Conservation (phyloP, 805 yeast species). For the Yamadazyma philogaea region DNA sequence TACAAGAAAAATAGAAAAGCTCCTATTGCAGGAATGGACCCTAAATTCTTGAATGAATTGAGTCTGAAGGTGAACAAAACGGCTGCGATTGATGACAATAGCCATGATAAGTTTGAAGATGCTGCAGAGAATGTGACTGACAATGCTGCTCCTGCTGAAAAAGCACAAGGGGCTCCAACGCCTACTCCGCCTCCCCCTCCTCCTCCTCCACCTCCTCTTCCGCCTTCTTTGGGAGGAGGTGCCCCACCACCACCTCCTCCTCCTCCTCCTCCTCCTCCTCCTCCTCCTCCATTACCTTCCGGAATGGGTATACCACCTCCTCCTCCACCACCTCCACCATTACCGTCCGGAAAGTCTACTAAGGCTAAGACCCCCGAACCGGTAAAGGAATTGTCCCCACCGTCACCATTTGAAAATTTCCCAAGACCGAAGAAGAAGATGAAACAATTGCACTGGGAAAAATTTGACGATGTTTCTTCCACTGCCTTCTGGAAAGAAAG, state of each 20-base stretch:
- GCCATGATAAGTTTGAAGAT: constrained; percentile 16
- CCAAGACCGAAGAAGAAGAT: constrained; percentile 60
- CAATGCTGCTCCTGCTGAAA: background rate
- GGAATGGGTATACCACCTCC: constrained; percentile 23
- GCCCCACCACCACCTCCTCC: constrained; percentile 22
- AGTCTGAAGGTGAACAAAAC: constrained; percentile 46
- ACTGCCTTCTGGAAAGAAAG: constrained; percentile 62
- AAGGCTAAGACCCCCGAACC: constrained; percentile 15
- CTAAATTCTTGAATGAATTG: constrained; percentile 53
- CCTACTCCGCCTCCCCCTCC: constrained; percentile 18
- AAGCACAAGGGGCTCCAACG: constrained; percentile 20
- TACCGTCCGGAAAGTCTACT: constrained; percentile 20
- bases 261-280: constrained; percentile 21
- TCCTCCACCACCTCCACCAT: constrained; percentile 26
- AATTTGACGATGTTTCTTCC: constrained; percentile 48
- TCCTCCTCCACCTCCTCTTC: constrained; percentile 20
- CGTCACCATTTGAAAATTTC: constrained; percentile 39
- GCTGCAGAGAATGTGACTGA: constrained; percentile 9
- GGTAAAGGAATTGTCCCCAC: constrained; percentile 7
- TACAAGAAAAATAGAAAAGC: constrained; percentile 30
- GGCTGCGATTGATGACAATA: constrained; percentile 31
- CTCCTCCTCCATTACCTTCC: constrained; percentile 15
- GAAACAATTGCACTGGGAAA: constrained; percentile 84
- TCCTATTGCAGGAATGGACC: constrained; percentile 41
- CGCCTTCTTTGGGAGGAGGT: constrained; percentile 14